A percentile compares a stretch with the other conserved stretches of the same genome.
Evolutionary conservation across 805 yeast genomes (phyloP).

Genomic region (Yamadazyma kitorensis): DNA sequence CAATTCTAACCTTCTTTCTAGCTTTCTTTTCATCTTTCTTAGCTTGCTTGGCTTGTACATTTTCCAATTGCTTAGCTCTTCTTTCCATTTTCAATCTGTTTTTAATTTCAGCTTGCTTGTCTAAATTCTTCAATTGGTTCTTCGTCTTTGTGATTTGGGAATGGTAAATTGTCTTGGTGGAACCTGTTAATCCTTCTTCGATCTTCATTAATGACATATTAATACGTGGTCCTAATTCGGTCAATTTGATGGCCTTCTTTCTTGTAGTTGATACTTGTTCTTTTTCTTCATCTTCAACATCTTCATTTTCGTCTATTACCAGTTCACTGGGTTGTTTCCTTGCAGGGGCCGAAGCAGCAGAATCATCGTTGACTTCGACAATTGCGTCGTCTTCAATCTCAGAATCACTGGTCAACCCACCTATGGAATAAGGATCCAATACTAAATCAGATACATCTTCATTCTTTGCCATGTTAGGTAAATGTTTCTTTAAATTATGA

Average conservation of each 20-base stretch:
- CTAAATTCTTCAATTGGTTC: slow-evolving; percentile 58
- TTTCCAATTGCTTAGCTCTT: slow-evolving; percentile 73
- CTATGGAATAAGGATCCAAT: slow-evolving; percentile 78
- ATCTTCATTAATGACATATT: slow-evolving; percentile 74
- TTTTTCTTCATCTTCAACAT: slow-evolving; percentile 17
- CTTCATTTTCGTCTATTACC: slow-evolving; percentile 16
- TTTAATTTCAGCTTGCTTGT: slow-evolving; percentile 61
- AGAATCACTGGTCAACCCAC: slow-evolving; percentile 83
- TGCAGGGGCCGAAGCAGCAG: slow-evolving; percentile 13
- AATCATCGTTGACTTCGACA: slow-evolving; percentile 51
- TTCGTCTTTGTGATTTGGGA: slow-evolving; percentile 61
- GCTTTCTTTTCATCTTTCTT: slow-evolving; percentile 71
- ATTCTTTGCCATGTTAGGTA: slow-evolving; percentile 69
- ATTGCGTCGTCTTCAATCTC: slow-evolving; percentile 91
- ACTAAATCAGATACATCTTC: slow-evolving; percentile 80
- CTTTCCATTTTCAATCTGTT: slow-evolving; percentile 66
- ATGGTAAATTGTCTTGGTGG: slow-evolving; percentile 87
- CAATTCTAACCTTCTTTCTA: slow-evolving; percentile 57
- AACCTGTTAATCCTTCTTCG: slow-evolving; percentile 82
- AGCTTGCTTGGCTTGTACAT: slow-evolving; percentile 71
- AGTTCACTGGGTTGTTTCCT: no score
- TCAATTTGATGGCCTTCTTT: slow-evolving; percentile 85
- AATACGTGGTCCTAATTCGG: slow-evolving; percentile 91
- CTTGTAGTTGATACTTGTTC: slow-evolving; percentile 26
- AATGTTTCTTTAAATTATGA: slow-evolving; percentile 52